phyloP scores from a whole-genome alignment of 495 filamentous ascomycete genomes.

The Aspergillus sparsus region DNA sequence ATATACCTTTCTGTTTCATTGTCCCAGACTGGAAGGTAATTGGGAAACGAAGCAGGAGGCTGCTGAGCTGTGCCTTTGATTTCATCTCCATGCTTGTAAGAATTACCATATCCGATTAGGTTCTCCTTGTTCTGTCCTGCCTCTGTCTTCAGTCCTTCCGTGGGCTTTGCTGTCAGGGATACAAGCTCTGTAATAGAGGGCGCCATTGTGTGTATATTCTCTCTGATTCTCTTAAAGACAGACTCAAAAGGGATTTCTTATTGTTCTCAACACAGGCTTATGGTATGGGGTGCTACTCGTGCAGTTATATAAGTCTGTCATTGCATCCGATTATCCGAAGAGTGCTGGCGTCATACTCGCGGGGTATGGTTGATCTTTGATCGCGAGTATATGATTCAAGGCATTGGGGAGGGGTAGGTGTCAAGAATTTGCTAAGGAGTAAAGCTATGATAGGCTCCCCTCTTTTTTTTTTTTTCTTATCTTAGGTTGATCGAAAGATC shows the following conservation, averaged over 20 bases:
- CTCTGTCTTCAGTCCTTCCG: slow-evolving; percentile 41
- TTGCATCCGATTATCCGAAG: slow-evolving; percentile 22
- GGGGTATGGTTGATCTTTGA: slow-evolving; percentile 25
- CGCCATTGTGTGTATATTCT: slow-evolving; percentile 47
- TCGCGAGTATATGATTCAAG: slow-evolving; percentile 1
- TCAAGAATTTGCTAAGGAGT: not conserved
- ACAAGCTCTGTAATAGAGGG: slow-evolving; percentile 54
- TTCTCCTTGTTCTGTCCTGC: slow-evolving; percentile 65
- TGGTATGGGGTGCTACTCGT: not conserved
- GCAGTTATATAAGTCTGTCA: slow-evolving; percentile 23
- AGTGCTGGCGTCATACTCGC: slow-evolving; percentile 28
- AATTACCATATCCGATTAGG: slow-evolving; percentile 52
- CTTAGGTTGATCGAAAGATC: slow-evolving; percentile 4
- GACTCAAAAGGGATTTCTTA: not conserved
- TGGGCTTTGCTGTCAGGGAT: slow-evolving; percentile 33
- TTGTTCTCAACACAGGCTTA: not conserved
- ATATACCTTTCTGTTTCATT: slow-evolving; percentile 51
- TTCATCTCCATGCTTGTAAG: slow-evolving; percentile 43
- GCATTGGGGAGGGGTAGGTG: slow-evolving; percentile 8
- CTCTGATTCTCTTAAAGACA: not conserved
- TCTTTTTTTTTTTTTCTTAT: not conserved
- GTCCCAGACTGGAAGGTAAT: slow-evolving; percentile 80
- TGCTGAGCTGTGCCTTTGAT: slow-evolving; percentile 47
- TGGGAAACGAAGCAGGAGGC: slow-evolving; percentile 59
- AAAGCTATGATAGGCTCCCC: too few species aligned